Base-by-base conservation (phyloP, 1,284 basidiomycete species). In the Coniferiporia weirii region DNA sequence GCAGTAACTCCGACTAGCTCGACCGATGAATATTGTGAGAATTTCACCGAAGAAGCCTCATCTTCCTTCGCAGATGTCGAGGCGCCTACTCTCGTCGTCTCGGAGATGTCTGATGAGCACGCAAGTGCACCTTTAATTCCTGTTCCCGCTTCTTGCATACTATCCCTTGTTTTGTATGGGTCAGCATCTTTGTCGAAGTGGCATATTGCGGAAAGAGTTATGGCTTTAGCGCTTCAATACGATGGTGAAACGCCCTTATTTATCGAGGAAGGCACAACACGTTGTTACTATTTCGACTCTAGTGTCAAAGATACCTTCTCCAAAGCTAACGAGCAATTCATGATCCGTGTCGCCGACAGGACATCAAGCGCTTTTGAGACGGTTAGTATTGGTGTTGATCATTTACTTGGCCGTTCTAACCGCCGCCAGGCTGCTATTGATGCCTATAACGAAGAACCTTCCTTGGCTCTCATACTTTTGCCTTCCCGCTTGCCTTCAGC, bases 161-260 rank as follows among this genome's bases (percentile, higher is more conserved):
- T 61, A 2, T 49, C 32, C 32, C 34, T 61, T 36, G 38, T 50
- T 43, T 50, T 61, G 10, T 61, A 61, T 55, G 60, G 60, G 6
- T 61, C 60, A n/a, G 52, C 56, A 13, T 51, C 52, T 35, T 59
- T 57, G 19, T 59, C 61, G 40, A 59, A 56, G 38, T 62, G 61
- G 61, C 43, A 48, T 9, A 56, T 59, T 47, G 61, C 57, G 15
- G 61, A 62, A 44, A 57, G 38, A 35, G 32, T 61, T 34, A 43
- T 61, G 45, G 46, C 32, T 17, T 46, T 61, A 17, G 46, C 51
- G 12, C 44, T 61, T 22, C 56, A 49, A 22, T 34, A 32, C 32
- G 46, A 54, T 27, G 32, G 46, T 17, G 27, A 34, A 27, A 9
- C 60, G 19, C 52, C 36, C 15, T 40, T 38, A 10, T 19, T 47